Evolutionary conservation across 441 rosid genomes (phyloP), one percentile per base, ranked within the genome.

Genomic region (Oxalis stricta): DNA sequence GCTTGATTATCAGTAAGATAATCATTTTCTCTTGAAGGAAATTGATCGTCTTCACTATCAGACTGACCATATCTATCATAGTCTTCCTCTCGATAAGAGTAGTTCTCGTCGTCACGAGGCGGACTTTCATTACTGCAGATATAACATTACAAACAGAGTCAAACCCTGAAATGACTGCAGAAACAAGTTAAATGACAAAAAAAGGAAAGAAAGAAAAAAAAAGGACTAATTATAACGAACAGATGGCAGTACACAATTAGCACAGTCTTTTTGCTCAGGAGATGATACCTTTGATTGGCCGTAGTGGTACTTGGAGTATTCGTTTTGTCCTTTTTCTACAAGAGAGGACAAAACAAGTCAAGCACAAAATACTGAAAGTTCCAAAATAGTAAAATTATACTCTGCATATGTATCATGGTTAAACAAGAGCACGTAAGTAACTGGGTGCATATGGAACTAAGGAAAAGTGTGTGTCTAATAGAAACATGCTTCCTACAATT

Each of bases 311-410:
- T 52, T 30, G 67, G 58, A 50, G 59, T 48, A 48, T 58, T 46
- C 49, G 66, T 74, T 17, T 78, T 74, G 66, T 71, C 87, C 46
- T 85, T 77, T 51, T 44, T 64, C 98, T 82, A 73, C 55, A 59
- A 12, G 48, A 46, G 31, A 45, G 26, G 33, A 44, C 33, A 57
- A 12, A 41, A 14, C 10, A 21, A 23, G 13, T 22, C 18, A 33
- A 65, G 24, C 29, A 50, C 13, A 47, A 37, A 40, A 21, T 33
- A 8, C 8, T 15, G 5, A 38, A 10, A 31, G 18, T 29, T 7
- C 12, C 11, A 5, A 20, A 34, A 48, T 3, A n/a, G 18, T 21
- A 33, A 38, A 45, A 13, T 40, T 22, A 51, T 10, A 19, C 18
- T 34, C n/a, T n/a, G n/a, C n/a, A n/a, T n/a, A n/a, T n/a, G n/a